These are phyloP conservation scores for Cornus controversa DNA, from an alignment of 148 eudicot species.

Conservation along the genomic window DNA sequence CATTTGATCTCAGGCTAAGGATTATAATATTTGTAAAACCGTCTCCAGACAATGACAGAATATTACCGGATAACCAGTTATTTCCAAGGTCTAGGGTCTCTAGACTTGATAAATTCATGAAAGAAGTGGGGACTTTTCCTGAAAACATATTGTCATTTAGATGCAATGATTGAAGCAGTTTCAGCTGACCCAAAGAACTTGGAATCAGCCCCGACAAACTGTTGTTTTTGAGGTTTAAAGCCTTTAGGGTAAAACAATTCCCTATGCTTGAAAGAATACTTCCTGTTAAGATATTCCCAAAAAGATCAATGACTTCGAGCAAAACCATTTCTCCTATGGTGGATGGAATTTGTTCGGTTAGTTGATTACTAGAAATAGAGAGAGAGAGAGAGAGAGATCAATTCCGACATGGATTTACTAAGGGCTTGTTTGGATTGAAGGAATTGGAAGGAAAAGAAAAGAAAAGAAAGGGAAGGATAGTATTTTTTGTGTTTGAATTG, in stretches of 20 bases:
- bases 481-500: too few relatives aligned
- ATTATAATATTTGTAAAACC: slow-evolving; percentile 26
- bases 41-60: slow-evolving; percentile 30
- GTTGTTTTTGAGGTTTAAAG: slow-evolving; percentile 28
- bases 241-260: slow-evolving; percentile 23
- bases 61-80: slow-evolving; percentile 26
- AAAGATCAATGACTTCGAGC: slow-evolving; percentile 22
- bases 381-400: too few relatives aligned
- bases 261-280: slow-evolving; percentile 30
- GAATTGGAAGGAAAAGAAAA: too few relatives aligned
- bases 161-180: slow-evolving; percentile 32
- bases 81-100: slow-evolving; percentile 36
- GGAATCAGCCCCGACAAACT: slow-evolving; percentile 17
- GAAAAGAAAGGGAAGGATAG: too few relatives aligned
- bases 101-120: slow-evolving; percentile 26
- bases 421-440: too few relatives aligned
- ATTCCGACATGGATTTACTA: too few relatives aligned
- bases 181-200: too few relatives aligned
- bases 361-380: too few relatives aligned
- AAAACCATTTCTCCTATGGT: slow-evolving; percentile 17
- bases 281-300: slow-evolving; percentile 23
- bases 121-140: too few relatives aligned
- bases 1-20: slow-evolving; percentile 31
- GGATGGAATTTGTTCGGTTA: too few relatives aligned
- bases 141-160: too few relatives aligned